These are phyloP conservation scores for Zarea fungicola DNA, from an alignment of 2,329 filamentous ascomycete genomes.

Conservation along the genomic window DNA sequence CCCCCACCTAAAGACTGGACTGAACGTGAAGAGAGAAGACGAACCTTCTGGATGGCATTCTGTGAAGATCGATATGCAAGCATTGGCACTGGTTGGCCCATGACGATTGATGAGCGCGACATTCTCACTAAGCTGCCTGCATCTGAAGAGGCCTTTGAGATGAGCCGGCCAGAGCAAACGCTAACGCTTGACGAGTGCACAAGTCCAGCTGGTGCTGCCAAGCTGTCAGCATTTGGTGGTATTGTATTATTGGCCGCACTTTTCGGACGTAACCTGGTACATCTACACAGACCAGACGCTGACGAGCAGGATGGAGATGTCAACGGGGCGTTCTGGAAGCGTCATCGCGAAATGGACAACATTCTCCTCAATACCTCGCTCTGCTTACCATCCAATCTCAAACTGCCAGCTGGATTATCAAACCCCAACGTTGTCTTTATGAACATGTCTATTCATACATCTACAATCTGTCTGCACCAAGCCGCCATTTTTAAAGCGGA, in stretches of 20 bases:
- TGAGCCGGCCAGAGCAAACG: slow-evolving; percentile 69
- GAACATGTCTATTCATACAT: slow-evolving; percentile 96
- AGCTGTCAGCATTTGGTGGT: slow-evolving; percentile 71
- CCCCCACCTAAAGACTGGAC: slow-evolving; percentile 88
- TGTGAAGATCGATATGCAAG: slow-evolving; percentile 88
- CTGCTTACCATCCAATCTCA: slow-evolving; percentile 72
- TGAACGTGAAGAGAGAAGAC: slow-evolving; percentile 81
- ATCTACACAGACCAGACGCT: slow-evolving; percentile 79
- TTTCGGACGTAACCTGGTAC: slow-evolving; percentile 84
- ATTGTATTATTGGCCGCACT: slow-evolving; percentile 82
- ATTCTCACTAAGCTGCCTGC: slow-evolving; percentile 80
- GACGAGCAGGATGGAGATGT: slow-evolving; percentile 82
- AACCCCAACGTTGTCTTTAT: slow-evolving; percentile 86
- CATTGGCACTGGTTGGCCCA: slow-evolving; percentile 95
- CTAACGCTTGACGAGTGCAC: slow-evolving; percentile 65
- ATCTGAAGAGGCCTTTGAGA: slow-evolving; percentile 78
- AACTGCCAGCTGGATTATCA: slow-evolving; percentile 68
- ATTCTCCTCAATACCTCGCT: slow-evolving; percentile 84
- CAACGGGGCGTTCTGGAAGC: slow-evolving; percentile 92
- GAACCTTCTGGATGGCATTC: slow-evolving; percentile 95
- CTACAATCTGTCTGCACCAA: slow-evolving; percentile 95
- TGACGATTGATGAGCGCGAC: slow-evolving; percentile 88
- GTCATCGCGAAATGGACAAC: slow-evolving; percentile 84
- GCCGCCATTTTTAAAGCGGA: slow-evolving; percentile 97
- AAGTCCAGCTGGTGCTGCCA: slow-evolving; percentile 64